Evolutionary conservation across 2,329 filamentous ascomycete genomes (phyloP), one percentile per base, ranked within the genome.

Genomic region (Tolypocladium paradoxum): DNA sequence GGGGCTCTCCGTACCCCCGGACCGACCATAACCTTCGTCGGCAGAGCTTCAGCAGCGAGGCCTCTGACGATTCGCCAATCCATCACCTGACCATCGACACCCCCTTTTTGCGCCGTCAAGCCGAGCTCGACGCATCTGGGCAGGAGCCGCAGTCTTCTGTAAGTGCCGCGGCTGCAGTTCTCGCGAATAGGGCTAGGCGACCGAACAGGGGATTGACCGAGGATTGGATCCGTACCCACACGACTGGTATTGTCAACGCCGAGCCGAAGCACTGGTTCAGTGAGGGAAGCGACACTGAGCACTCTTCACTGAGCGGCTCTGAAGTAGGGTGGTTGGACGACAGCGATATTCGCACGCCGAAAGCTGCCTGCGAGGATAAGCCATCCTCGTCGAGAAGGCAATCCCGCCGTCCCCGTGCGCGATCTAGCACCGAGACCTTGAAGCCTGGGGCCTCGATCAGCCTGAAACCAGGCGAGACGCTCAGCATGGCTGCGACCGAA

Each of bases 1-100:
- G 91, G 90, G 91, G 91, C 53, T 96, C 90, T 52, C 91, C 91
- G 24, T 96, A 96, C 71, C 84, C 87, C 53, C 78, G 78, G 56
- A 79, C 85, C 38, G 85, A 80, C 54, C 68, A 67, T 60, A 69
- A 76, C 55, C 71, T 77, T 52, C 76, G 75, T 51, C 70, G 70
- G 52, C 70, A 73, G 56, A 82, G 79, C 60, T 73, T 75, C 58
- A 78, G 78, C 64, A 84, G 81, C 67, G 81, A 77, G 61, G 70
- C 70, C 54, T 84, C 79, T 3, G 80, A 82, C 61, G 80, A 81
- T 56, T 80, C 76, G 46, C 81, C 77, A 0, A 75, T 84, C 56
- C 81, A 84, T 58, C 78, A 79, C 53, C 72, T 85, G 51, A 78
- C 78, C 60, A 78, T 85, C 53, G 75, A 76, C 60, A 85, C 82